Percentiles rank a stretch among this genome's conserved stretches.
Evolutionary conservation across 2,329 filamentous ascomycete species (phyloP).

Genomic region (Periconia digitata): DNA sequence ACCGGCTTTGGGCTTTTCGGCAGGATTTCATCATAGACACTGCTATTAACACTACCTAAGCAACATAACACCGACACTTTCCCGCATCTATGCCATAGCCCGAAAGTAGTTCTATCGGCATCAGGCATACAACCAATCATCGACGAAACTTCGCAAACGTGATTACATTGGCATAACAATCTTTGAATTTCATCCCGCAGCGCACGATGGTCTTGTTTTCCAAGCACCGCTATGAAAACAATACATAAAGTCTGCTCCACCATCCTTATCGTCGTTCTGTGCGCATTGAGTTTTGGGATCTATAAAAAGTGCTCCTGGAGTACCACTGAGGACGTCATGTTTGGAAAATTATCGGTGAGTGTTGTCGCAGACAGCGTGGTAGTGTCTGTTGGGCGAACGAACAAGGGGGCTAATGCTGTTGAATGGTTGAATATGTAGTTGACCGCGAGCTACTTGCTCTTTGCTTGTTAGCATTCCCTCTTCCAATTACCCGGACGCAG

Average conservation of each 20-base stretch:
- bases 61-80: background rate
- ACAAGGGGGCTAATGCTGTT: too few relatives aligned
- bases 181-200: constrained; percentile 7
- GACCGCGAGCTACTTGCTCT: constrained; percentile 19
- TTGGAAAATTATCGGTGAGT: background rate
- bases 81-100: background rate
- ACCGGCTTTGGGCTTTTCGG: too few relatives aligned
- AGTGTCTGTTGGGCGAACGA: too few relatives aligned
- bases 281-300: too few relatives aligned
- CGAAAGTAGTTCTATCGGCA: background rate
- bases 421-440: background rate
- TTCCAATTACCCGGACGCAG: background rate
- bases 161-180: constrained; percentile 1
- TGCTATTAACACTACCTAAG: too few relatives aligned
- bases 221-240: constrained; percentile 4
- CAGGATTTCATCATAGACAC: too few relatives aligned
- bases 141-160: constrained; percentile 12
- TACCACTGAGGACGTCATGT: constrained; percentile 6
- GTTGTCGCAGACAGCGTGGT: constrained; percentile 18
- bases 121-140: constrained; percentile 12
- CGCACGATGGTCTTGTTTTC: background rate
- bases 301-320: too few relatives aligned
- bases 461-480: constrained; percentile 16
- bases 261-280: too few relatives aligned
- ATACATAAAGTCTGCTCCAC: too few relatives aligned